Base-by-base conservation (phyloP, 192 early-diverging fungal species). In the Geosiphon pyriformis region DNA sequence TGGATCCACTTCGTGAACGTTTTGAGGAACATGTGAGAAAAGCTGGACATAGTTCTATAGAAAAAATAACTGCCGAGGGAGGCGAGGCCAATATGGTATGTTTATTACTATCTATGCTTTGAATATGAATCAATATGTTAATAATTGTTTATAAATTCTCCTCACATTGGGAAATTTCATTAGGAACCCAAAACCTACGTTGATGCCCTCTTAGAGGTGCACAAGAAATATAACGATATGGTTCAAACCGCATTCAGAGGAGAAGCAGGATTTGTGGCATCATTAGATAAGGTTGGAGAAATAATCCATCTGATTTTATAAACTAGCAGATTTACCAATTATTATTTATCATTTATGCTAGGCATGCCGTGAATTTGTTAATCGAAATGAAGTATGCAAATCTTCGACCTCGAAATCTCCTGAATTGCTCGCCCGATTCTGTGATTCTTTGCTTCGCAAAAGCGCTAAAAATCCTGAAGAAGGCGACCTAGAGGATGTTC, bases 301-400 rank as follows among this genome's bases (percentile, higher is more conserved):
- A 10, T 42, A 49, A 1, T n/a, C n/a, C n/a, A n/a, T n/a, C n/a
- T n/a, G n/a, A n/a, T n/a, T n/a, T n/a, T n/a, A n/a, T n/a, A n/a
- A n/a, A n/a, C n/a, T n/a, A n/a, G n/a, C n/a, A n/a, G n/a, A n/a
- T n/a, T n/a, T n/a, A n/a, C n/a, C n/a, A n/a, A n/a, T n/a, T n/a
- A n/a, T n/a, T n/a, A n/a, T n/a, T n/a, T 50, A 31, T 18, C 1
- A 12, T 0, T 37, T 23, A 27, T 53, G 10, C 35, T 42, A 65
- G 63, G 63, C 94, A 2, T 97, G 93, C 79, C 82, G 89, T 57
- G 90, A 92, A 70, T 95, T 95, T 73, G 87, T 99, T 30, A 99
- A 99, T 77, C 80, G 86, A 18, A 97, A 96, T 78, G 81, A 78
- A 27, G 84, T 95, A 25, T 94, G 93, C 76, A 84, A 82, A 58